Evolutionary conservation across 2,329 filamentous ascomycete species (phyloP).

Genomic region (Neurospora sp.): DNA sequence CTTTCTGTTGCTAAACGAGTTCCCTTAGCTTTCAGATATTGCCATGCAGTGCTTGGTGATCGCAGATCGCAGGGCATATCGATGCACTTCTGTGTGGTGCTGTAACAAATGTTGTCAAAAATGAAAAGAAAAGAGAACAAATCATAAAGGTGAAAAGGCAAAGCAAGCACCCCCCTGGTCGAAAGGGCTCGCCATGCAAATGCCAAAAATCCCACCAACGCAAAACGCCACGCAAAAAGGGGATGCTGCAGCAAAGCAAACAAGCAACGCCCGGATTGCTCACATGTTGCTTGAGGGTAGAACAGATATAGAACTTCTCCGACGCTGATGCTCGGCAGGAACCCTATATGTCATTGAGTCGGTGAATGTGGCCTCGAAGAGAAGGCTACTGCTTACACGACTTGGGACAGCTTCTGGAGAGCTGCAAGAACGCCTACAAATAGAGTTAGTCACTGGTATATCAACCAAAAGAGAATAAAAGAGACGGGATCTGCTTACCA

Average conservation of each 20-base stretch:
- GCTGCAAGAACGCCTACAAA: constrained; percentile 26
- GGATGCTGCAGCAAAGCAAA: neutral
- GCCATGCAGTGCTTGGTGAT: neutral
- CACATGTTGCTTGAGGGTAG: neutral
- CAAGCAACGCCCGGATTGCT: neutral
- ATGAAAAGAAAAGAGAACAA: neutral
- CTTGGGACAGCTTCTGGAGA: constrained; percentile 38
- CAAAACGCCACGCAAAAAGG: neutral
- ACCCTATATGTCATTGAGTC: neutral
- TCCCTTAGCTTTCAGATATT: neutral
- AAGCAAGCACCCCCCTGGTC: neutral
- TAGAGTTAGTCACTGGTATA: neutral
- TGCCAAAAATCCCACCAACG: neutral
- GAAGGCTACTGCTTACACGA: constrained; percentile 22
- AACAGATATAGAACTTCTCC: constrained; percentile 8
- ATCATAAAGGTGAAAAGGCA: neutral
- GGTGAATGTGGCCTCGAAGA: neutral
- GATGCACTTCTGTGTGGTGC: neutral
- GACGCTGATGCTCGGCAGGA: constrained; percentile 7
- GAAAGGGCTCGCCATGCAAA: neutral
- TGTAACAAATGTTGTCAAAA: neutral
- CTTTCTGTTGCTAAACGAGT: neutral
- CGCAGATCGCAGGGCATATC: neutral
- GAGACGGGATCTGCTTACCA: constrained; percentile 45
- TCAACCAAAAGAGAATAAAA: neutral